Evolutionary conservation across 352 stramenopile genomes (phyloP).

Genomic region (Phytophthora tentaculata): DNA sequence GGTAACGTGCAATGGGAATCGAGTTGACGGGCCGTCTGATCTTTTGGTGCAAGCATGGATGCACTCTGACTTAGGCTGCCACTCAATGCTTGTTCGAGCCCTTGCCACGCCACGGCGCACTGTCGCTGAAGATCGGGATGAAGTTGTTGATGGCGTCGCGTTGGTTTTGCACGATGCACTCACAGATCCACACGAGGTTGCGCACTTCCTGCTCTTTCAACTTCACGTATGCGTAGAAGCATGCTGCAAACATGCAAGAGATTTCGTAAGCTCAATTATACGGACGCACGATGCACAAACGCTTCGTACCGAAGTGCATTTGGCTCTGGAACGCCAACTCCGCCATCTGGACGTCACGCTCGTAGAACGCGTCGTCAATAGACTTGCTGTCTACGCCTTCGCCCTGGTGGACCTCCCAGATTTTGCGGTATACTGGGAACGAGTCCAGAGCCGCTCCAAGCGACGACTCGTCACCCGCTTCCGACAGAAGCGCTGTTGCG

Average conservation of each 20-base stretch:
- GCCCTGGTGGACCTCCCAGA: conserved; percentile 97
- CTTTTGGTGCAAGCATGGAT: not conserved
- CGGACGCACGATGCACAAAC: not conserved
- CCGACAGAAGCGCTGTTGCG: conserved; percentile 93
- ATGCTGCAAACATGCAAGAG: conserved; percentile 42
- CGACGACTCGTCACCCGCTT: conserved; percentile 91
- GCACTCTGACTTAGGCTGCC: not conserved
- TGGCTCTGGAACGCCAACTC: conserved; percentile 99
- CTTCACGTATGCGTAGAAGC: conserved; percentile 99
- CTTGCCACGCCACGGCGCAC: conserved; percentile 91
- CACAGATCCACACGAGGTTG: conserved; percentile 99
- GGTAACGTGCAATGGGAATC: not conserved
- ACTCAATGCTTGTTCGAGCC: conserved; percentile 66
- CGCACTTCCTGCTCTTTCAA: conserved; percentile 99
- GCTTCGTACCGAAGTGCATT: conserved; percentile 95
- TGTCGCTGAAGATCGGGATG: conserved; percentile 98
- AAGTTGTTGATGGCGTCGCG: conserved; percentile 99
- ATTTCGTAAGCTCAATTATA: not conserved
- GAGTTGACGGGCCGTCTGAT: not conserved
- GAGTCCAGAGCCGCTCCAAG: conserved; percentile 91
- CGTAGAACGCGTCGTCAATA: conserved; percentile 99
- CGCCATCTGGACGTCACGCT: conserved; percentile 98
- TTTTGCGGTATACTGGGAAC: conserved; percentile 97
- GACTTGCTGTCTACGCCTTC: conserved; percentile 95
- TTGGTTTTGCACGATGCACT: conserved; percentile 99